Evolutionary conservation across 169 alveolate species (phyloP).

Genomic region (Plasmodium coatneyi): DNA sequence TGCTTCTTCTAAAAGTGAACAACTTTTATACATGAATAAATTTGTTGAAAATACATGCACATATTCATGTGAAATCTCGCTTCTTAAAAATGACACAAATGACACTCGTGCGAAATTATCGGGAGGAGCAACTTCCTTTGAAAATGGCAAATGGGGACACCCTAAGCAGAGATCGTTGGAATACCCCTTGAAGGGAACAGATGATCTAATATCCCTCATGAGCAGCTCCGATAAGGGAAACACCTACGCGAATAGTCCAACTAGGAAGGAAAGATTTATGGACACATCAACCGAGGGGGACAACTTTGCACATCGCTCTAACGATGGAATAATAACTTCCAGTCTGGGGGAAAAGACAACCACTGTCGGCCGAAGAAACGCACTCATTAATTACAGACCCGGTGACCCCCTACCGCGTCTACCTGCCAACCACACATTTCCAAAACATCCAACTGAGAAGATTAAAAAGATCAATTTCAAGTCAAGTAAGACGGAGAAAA

Average conservation of each 20-base stretch:
- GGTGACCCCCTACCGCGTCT: not conserved
- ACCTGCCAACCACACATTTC: not conserved
- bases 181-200: not conserved
- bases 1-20: not conserved
- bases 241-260: not conserved
- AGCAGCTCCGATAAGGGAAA: not conserved
- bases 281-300: not conserved
- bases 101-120: not conserved
- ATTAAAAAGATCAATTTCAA: not conserved
- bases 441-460: not conserved
- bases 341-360: not conserved
- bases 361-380: not conserved
- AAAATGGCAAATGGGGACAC: not conserved
- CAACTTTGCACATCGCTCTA: not conserved
- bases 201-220: not conserved
- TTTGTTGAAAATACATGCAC: not conserved
- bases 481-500: not conserved
- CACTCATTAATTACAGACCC: not conserved
- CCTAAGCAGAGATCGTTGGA: not conserved
- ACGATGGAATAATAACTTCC: not conserved
- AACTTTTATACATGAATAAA: slow-evolving; percentile 8
- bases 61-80: not conserved
- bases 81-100: slow-evolving; percentile 23
- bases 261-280: not conserved
- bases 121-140: not conserved